phyloP scores from a whole-genome alignment of 192 early-diverging fungal genomes.

The Gamsiella multidivaricata region DNA sequence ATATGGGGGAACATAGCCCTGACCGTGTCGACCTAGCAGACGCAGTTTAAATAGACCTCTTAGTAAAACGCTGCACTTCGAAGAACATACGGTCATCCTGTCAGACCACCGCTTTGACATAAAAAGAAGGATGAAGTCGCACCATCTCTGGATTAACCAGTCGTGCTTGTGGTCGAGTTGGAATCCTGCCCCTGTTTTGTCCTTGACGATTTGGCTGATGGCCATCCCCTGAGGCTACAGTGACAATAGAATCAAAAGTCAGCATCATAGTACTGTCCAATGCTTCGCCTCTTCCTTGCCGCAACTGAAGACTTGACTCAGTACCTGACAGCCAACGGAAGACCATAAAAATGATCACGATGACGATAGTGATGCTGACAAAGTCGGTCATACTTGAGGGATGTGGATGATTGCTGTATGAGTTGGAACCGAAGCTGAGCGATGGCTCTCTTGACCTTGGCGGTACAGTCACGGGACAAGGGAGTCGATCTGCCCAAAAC shows the following conservation, averaged over 20 bases:
- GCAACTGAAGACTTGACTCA: too few species aligned
- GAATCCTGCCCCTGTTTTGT: constrained; percentile 47
- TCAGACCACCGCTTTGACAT: not conserved
- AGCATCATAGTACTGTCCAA: too few species aligned
- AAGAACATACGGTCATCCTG: not conserved
- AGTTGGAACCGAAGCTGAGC: not conserved
- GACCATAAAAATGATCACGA: constrained; percentile 68
- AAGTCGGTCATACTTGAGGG: constrained; percentile 76
- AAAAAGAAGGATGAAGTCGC: not conserved
- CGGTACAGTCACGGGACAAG: too few species aligned
- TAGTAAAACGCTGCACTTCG: not conserved
- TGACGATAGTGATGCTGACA: constrained; percentile 65
- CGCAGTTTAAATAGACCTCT: not conserved
- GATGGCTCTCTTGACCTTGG: not conserved
- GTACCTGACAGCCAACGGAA: constrained; percentile 70
- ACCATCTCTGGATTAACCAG: constrained; percentile 54
- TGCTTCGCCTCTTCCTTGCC: too few species aligned
- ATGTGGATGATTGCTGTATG: not conserved
- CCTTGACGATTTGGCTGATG: constrained; percentile 29
- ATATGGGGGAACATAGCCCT: constrained; percentile 87
- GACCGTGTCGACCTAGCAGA: constrained; percentile 72
- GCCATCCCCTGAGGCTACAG: constrained; percentile 41
- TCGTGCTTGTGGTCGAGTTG: constrained; percentile 29
- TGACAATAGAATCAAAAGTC: not conserved
- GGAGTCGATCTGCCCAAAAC: too few species aligned